These are phyloP conservation scores for Chrysoporthe deuterocubensis DNA, from an alignment of 2,329 filamentous ascomycete genomes.

Conservation along the genomic window DNA sequence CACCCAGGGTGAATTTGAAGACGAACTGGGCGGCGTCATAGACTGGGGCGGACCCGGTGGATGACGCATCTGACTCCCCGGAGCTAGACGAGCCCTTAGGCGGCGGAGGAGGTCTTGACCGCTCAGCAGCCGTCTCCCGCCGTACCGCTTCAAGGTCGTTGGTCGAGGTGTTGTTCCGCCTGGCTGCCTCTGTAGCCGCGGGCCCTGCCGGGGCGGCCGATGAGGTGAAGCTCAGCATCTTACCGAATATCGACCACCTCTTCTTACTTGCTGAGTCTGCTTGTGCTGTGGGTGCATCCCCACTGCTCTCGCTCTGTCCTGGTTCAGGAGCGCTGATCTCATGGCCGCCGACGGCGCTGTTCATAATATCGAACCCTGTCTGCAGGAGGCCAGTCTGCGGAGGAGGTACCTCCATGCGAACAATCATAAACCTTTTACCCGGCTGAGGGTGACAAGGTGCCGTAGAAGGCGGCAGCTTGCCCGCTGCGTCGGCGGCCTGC, in stretches of 20 bases:
- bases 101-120: slow-evolving; percentile 42
- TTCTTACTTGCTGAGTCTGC: slow-evolving; percentile 47
- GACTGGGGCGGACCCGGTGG: slow-evolving; percentile 58
- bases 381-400: slow-evolving; percentile 51
- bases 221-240: slow-evolving; percentile 57
- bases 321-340: slow-evolving; percentile 27
- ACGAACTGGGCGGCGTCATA: slow-evolving; percentile 63
- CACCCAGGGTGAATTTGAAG: slow-evolving; percentile 75
- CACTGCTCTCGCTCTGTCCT: slow-evolving; percentile 17
- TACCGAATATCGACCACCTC: slow-evolving; percentile 68
- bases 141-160: slow-evolving; percentile 56
- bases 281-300: slow-evolving; percentile 33
- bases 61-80: slow-evolving; percentile 51
- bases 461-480: slow-evolving; percentile 68
- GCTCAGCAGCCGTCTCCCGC: slow-evolving; percentile 53
- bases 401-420: slow-evolving; percentile 71
- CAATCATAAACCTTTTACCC: slow-evolving; percentile 84
- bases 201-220: slow-evolving; percentile 25
- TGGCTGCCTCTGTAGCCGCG: slow-evolving; percentile 25
- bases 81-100: slow-evolving; percentile 37
- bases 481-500: slow-evolving; percentile 62
- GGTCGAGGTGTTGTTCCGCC: slow-evolving; percentile 37
- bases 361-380: slow-evolving; percentile 28
- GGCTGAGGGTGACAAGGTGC: slow-evolving; percentile 84
- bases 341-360: slow-evolving; percentile 50